Evolutionary conservation across 441 rosid genomes (phyloP).

Genomic region (Metrosideros polymorpha): DNA sequence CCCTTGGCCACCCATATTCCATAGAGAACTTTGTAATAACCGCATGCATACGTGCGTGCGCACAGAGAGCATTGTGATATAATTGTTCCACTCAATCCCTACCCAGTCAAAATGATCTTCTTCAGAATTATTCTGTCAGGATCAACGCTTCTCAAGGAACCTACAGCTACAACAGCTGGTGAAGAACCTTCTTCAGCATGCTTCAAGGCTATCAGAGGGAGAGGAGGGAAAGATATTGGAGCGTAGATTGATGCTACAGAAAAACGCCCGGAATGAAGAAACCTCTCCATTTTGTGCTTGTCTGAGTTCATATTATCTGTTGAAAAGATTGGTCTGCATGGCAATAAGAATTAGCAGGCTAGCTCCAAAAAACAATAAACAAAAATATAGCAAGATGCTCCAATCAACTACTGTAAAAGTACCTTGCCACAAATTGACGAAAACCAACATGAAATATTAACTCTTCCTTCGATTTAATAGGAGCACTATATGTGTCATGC

Average conservation of each 20-base stretch:
- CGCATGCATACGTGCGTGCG: neutral
- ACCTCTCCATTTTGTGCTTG: conserved; percentile 95
- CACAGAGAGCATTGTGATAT: neutral
- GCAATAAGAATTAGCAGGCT: neutral
- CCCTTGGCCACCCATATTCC: neutral
- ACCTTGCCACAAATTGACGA: conserved; percentile 92
- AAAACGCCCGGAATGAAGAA: conserved; percentile 77
- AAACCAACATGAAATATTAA: conserved; percentile 88
- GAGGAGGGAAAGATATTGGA: conserved; percentile 82
- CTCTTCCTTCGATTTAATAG: conserved; percentile 88
- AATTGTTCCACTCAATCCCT: conserved; percentile 1
- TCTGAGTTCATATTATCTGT: conserved; percentile 67
- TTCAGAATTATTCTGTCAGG: conserved; percentile 79
- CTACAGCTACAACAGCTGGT: conserved; percentile 75
- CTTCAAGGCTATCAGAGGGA: conserved; percentile 79
- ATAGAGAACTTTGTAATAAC: neutral
- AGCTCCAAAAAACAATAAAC: neutral
- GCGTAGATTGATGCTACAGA: conserved; percentile 79
- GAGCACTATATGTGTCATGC: conserved; percentile 67
- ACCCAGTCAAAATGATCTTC: conserved; percentile 94
- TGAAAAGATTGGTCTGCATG: conserved; percentile 79
- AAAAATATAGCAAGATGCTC: neutral
- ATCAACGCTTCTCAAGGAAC: conserved; percentile 75
- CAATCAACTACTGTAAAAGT: neutral
- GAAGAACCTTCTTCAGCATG: conserved; percentile 27